Evolutionary conservation across 768 basidiomycete species (phyloP).

Genomic region (Candolleomyces efflorescens): DNA sequence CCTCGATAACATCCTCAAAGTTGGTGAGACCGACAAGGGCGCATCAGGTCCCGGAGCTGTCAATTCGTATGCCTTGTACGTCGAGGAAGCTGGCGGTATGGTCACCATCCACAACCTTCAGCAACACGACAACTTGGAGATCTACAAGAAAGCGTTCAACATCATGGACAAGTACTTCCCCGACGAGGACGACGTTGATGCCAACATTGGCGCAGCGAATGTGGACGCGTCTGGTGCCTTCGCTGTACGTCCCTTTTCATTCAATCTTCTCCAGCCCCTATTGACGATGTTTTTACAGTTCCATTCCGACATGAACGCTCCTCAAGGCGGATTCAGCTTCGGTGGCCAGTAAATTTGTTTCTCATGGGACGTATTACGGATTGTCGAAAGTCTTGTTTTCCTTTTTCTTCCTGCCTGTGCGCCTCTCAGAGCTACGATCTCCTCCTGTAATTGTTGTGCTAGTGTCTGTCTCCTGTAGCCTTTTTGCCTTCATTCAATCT

Average conservation of each 20-base stretch:
- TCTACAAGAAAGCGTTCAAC: slow-evolving; percentile 99
- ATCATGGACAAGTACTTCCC: slow-evolving; percentile 99
- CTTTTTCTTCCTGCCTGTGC: slow-evolving; percentile 1
- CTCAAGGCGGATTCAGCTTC: slow-evolving; percentile 96
- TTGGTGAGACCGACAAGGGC: slow-evolving; percentile 93
- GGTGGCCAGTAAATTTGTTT: slow-evolving; percentile 47
- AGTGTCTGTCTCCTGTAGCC: background rate
- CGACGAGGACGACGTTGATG: slow-evolving; percentile 91
- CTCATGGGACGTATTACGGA: background rate
- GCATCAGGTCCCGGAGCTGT: slow-evolving; percentile 74
- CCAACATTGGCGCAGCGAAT: slow-evolving; percentile 71
- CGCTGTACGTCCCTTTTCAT: slow-evolving; percentile 46
- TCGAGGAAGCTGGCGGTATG: slow-evolving; percentile 99
- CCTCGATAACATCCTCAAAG: slow-evolving; percentile 96
- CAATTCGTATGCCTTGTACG: slow-evolving; percentile 91
- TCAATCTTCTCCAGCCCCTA: slow-evolving; percentile 8
- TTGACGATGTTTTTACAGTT: slow-evolving; percentile 45
- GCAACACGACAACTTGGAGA: slow-evolving; percentile 98
- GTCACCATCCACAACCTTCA: slow-evolving; percentile 98
- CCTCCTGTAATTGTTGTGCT: background rate
- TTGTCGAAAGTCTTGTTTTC: background rate
- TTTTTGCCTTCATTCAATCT: no score
- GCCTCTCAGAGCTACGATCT: background rate
- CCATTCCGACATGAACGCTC: slow-evolving; percentile 80
- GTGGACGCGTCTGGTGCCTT: slow-evolving; percentile 73